Evolutionary conservation across 768 basidiomycete species (phyloP), one percentile per base, ranked within the genome.

Genomic region (Xerocomellus intermedius): DNA sequence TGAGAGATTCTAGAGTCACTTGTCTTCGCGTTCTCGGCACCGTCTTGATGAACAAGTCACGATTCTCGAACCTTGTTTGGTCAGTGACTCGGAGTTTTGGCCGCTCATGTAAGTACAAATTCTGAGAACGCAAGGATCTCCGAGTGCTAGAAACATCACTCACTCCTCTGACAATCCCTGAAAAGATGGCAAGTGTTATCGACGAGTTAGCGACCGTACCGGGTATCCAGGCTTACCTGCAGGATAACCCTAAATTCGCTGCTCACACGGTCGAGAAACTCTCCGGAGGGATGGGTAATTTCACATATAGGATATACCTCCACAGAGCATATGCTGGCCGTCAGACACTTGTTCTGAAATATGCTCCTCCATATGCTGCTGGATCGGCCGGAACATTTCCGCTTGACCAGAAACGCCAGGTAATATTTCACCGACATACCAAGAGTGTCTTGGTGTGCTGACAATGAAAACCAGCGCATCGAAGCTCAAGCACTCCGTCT

Each of bases 291-390:
- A 48, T 32, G 21, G 75, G 73, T 30, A 87, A 86, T 68, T 87
- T 78, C 65, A 66, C 76, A n/a, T 88, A 76, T 64, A 78, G 86
- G 30, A 62, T 87, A n/a, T 64, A 65, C 32, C 73, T 86, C 41
- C 58, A 56, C 16, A 57, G 46, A 33, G 74, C 76, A 9, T 71
- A 79, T 52, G 63, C 75, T 36, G 82, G 79, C 0, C 69, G 62
- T 5, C 54, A 64, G 47, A 84, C 82, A 5, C 64, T 84, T 13
- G 73, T 88, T 30, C 60, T 87, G 41, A 88, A 89, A 68, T 82
- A 87, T 68, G 76, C 77, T 10, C 75, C 78, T 46, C 71, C 77
- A 26, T 82, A 77, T 56, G 65, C 71, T 63, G 76, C 70, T 49
- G 19, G 32, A 21, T 62, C 66, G 7, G 53, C 50, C 22, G 46